Evolutionary conservation across 1,284 basidiomycete genomes (phyloP).

Genomic region (Ganoderma sinense): DNA sequence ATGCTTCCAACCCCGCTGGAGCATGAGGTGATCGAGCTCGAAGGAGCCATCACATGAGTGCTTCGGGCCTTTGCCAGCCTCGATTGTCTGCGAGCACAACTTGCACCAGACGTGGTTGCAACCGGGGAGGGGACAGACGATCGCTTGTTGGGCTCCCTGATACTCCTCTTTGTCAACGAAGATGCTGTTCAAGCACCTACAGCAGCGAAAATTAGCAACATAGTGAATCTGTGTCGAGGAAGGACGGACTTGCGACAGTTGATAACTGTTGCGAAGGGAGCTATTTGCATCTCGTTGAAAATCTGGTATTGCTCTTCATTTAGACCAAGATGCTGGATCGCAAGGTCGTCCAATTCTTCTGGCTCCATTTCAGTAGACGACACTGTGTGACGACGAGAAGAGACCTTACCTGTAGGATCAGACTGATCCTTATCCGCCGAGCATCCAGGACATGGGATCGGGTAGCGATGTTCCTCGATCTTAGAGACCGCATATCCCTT

Average conservation of each 20-base stretch:
- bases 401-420: slow-evolving; percentile 46
- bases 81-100: slow-evolving; percentile 54
- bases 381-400: background rate
- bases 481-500: slow-evolving; percentile 51
- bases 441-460: slow-evolving; percentile 69
- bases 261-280: slow-evolving; percentile 58
- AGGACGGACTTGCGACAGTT: slow-evolving; percentile 55
- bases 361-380: too few relatives aligned
- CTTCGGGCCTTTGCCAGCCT: slow-evolving; percentile 39
- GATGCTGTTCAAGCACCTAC: slow-evolving; percentile 53
- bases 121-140: slow-evolving; percentile 53
- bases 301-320: slow-evolving; percentile 53
- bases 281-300: slow-evolving; percentile 62
- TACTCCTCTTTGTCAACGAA: slow-evolving; percentile 59
- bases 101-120: slow-evolving; percentile 63
- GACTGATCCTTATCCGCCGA: slow-evolving; percentile 35
- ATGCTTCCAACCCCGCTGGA: slow-evolving; percentile 59
- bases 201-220: background rate
- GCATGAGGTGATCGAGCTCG: slow-evolving; percentile 61
- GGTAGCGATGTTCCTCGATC: slow-evolving; percentile 61
- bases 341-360: slow-evolving; percentile 50
- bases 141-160: slow-evolving; percentile 43
- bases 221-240: background rate
- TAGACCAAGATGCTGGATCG: slow-evolving; percentile 58
- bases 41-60: slow-evolving; percentile 66